phyloP scores from a whole-genome alignment of 148 eudicot genomes.

The Diospyros kaki region DNA sequence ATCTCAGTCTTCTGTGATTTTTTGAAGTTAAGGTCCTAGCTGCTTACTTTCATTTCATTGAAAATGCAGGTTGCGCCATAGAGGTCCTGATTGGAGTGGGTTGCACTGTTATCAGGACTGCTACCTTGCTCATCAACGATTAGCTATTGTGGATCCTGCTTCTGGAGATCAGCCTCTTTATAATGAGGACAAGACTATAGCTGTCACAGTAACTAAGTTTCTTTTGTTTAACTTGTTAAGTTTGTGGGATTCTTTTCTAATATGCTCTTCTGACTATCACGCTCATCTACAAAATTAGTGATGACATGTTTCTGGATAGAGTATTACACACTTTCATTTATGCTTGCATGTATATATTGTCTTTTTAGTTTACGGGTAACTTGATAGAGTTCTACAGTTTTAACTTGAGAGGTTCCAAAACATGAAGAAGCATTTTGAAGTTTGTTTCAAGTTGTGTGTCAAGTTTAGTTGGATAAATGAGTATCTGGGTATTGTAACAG shows the following conservation, averaged over 20 bases:
- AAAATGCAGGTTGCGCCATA: constrained; percentile 70
- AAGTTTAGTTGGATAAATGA: too few relatives aligned
- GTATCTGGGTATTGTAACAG: too few relatives aligned
- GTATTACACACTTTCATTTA: too few relatives aligned
- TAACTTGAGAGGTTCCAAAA: too few relatives aligned
- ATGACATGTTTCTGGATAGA: too few relatives aligned
- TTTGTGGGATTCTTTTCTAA: background rate
- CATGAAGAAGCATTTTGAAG: too few relatives aligned
- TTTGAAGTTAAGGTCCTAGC: background rate
- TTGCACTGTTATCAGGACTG: constrained; percentile 74
- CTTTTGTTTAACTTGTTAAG: background rate
- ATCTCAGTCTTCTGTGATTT: background rate
- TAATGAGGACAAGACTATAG: constrained; percentile 82
- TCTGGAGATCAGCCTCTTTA: constrained; percentile 98
- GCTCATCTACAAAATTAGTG: too few relatives aligned
- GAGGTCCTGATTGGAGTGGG: constrained; percentile 99
- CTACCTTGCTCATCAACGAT: constrained; percentile 93
- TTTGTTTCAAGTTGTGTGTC: too few relatives aligned
- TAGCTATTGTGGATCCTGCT: constrained; percentile 95
- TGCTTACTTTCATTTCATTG: background rate
- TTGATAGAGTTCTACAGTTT: too few relatives aligned
- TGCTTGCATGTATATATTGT: too few relatives aligned
- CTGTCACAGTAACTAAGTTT: constrained; percentile 60
- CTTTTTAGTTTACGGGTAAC: too few relatives aligned
- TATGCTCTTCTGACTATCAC: too few relatives aligned